Evolutionary conservation across 2,329 filamentous ascomycete genomes (phyloP).

Genomic region (Aspergillus fructus): DNA sequence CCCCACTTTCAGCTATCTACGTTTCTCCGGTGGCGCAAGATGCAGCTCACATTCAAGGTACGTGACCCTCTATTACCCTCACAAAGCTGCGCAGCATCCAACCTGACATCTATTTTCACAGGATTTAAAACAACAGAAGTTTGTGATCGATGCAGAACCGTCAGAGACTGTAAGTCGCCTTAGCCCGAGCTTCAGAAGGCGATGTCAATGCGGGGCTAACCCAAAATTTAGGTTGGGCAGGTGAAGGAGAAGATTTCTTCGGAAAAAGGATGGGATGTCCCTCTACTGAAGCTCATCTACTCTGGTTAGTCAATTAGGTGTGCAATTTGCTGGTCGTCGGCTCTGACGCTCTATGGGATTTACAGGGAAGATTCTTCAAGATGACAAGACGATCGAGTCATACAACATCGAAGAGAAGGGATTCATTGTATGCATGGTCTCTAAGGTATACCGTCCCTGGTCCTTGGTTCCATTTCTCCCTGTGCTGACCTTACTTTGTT

Average conservation of each 20-base stretch:
- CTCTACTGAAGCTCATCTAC: conserved; percentile 94
- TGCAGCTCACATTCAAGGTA: conserved; percentile 74
- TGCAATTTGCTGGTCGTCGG: background rate
- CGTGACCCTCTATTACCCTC: conserved; percentile 14
- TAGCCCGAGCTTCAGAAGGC: conserved; percentile 8
- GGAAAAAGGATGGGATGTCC: conserved; percentile 92
- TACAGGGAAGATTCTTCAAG: conserved; percentile 93
- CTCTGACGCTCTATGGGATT: conserved; percentile 17
- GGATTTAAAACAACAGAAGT: conserved; percentile 99
- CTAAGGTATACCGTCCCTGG: conserved; percentile 66
- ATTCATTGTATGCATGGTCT: conserved; percentile 97
- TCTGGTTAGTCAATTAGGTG: conserved; percentile 66
- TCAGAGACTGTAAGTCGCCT: conserved; percentile 73
- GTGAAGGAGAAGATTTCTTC: conserved; percentile 90
- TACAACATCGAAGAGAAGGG: conserved; percentile 99
- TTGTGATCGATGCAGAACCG: conserved; percentile 91
- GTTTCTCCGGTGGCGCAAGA: conserved; percentile 45
- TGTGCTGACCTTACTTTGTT: conserved; percentile 18
- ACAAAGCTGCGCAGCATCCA: conserved; percentile 12
- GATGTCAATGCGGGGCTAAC: conserved; percentile 36
- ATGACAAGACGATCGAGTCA: conserved; percentile 92
- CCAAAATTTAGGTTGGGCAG: conserved; percentile 67
- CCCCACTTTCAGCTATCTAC: conserved; percentile 19
- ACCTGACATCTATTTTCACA: conserved; percentile 40
- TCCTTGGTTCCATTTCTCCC: background rate